These are phyloP conservation scores for Cordyceps militaris DNA, from an alignment of 2,329 filamentous ascomycete species.

Conservation along the genomic window DNA sequence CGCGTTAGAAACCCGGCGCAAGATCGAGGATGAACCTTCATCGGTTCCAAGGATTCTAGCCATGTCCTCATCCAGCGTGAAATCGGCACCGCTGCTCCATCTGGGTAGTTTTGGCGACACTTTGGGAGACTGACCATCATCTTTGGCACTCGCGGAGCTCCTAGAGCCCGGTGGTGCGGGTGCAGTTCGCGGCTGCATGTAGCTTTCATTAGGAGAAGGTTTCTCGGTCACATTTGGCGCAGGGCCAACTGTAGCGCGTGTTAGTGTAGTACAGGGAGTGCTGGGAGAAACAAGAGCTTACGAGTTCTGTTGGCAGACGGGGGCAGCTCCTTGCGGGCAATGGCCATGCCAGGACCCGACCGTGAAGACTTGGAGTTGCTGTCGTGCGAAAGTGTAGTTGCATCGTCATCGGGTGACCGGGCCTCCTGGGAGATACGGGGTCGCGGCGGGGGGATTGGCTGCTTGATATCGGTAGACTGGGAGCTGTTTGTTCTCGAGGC, in stretches of 20 bases:
- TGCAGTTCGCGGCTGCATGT: slow-evolving; percentile 51
- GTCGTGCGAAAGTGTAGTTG: slow-evolving; percentile 36
- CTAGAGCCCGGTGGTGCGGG: slow-evolving; percentile 41
- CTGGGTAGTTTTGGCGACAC: slow-evolving; percentile 61
- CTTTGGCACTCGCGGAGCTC: slow-evolving; percentile 36
- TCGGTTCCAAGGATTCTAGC: slow-evolving; percentile 77
- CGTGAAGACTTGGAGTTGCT: slow-evolving; percentile 33
- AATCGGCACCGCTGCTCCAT: slow-evolving; percentile 76
- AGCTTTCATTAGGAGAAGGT: slow-evolving; percentile 37
- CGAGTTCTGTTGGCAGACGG: slow-evolving; percentile 33
- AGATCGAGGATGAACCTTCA: slow-evolving; percentile 68
- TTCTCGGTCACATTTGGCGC: slow-evolving; percentile 18
- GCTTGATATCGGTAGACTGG: slow-evolving; percentile 32
- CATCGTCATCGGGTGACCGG: slow-evolving; percentile 48
- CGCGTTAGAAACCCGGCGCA: slow-evolving; percentile 86
- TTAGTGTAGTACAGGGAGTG: slow-evolving; percentile 15
- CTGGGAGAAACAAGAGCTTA: slow-evolving; percentile 25
- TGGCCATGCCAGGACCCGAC: slow-evolving; percentile 36
- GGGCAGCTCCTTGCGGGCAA: slow-evolving; percentile 60
- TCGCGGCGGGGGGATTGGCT: slow-evolving; percentile 29
- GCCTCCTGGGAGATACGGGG: slow-evolving; percentile 34
- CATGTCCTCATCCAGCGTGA: slow-evolving; percentile 94
- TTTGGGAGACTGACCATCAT: slow-evolving; percentile 36
- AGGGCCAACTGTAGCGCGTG: slow-evolving; percentile 28
- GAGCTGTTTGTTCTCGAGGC: slow-evolving; percentile 37